Evolutionary conservation across 1,139 yeast genomes (phyloP).

Genomic region (Tardiomyces blankii): DNA sequence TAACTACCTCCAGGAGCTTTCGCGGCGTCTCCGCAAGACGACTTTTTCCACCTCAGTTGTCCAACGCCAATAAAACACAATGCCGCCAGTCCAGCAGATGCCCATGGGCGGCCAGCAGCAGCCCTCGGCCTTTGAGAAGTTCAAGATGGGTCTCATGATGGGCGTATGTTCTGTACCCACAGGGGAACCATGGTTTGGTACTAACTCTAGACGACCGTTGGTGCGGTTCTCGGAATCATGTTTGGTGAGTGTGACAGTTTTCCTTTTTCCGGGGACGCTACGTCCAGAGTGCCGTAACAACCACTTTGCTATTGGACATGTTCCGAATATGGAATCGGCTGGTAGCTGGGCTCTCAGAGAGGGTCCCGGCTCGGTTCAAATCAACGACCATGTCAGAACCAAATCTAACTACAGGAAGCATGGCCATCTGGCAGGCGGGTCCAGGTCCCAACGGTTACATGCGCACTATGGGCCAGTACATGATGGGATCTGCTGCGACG

Average conservation of each 20-base stretch:
- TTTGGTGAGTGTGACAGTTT: constrained; percentile 52
- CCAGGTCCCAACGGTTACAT: constrained; percentile 98
- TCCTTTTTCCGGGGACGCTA: not conserved
- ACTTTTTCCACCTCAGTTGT: too few relatives aligned
- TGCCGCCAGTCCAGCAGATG: constrained; percentile 82
- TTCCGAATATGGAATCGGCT: too few relatives aligned
- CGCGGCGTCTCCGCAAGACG: too few relatives aligned
- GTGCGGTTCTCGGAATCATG: constrained; percentile 89
- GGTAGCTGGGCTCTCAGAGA: too few relatives aligned
- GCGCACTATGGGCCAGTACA: constrained; percentile 93
- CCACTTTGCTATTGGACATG: too few relatives aligned
- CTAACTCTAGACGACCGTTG: constrained; percentile 53
- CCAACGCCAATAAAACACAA: constrained; percentile 14
- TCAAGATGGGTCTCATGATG: constrained; percentile 98
- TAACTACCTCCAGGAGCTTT: too few relatives aligned
- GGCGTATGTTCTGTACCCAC: constrained; percentile 37
- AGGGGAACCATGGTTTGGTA: constrained; percentile 1
- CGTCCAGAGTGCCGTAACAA: not conserved
- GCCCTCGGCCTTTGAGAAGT: constrained; percentile 87
- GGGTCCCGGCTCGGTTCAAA: not conserved
- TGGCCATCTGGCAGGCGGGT: constrained; percentile 83
- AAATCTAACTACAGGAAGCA: constrained; percentile 34
- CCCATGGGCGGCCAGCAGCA: constrained; percentile 52
- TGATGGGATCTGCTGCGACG: constrained; percentile 93
- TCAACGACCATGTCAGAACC: constrained; percentile 3